Percentiles rank a stretch among this genome's conserved stretches.
Conservation (phyloP, 345 rosid species). For the Gossypium anomalum region DNA sequence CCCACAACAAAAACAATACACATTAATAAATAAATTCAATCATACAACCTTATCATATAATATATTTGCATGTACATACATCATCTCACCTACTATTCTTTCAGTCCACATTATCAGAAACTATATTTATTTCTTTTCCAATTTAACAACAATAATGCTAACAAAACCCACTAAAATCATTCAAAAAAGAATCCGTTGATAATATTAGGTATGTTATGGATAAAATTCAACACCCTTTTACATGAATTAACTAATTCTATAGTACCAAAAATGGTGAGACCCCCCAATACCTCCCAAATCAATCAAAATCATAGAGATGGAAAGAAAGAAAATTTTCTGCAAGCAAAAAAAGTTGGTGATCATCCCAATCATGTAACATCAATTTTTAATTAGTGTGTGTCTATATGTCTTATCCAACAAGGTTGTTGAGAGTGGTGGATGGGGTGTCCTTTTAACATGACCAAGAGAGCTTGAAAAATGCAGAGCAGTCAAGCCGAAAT, state of each 20-base stretch:
- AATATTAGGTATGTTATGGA: constrained; percentile 1
- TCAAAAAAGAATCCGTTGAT: background rate
- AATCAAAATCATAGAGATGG: background rate
- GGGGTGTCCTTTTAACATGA: background rate
- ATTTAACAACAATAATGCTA: background rate
- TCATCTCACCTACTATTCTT: constrained; percentile 2
- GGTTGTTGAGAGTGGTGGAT: background rate
- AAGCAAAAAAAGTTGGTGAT: background rate
- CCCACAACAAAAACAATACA: background rate
- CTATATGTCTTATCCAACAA: background rate
- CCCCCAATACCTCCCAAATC: background rate
- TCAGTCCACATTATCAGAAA: background rate
- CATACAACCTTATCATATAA: background rate
- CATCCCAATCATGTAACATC: constrained; percentile 3
- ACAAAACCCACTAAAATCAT: background rate
- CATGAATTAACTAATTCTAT: background rate
- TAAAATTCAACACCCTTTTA: constrained; percentile 2
- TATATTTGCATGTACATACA: background rate
- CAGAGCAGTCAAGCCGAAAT: too few species aligned
- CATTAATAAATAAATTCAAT: constrained; percentile 4
- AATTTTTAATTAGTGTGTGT: background rate
- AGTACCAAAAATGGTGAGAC: background rate
- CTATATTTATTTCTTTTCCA: background rate
- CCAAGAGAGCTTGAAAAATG: too few species aligned
- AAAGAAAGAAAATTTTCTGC: background rate